Percentiles rank a stretch among this genome's conserved stretches.
Conservation (phyloP, 805 yeast genomes). For the Metschnikowia aberdeeniae region DNA sequence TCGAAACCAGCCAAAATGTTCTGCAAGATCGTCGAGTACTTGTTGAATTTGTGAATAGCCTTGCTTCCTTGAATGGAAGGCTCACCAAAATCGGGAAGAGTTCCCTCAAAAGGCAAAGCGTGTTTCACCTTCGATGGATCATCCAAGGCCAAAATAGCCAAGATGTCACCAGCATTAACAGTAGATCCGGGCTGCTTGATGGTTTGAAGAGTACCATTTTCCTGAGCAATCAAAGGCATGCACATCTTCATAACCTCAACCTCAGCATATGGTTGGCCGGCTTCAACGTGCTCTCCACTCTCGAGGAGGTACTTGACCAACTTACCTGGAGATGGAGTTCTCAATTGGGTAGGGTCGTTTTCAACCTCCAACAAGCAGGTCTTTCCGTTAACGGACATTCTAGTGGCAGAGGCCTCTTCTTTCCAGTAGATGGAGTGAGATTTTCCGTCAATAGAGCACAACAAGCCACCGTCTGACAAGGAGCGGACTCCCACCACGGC, state of each 20-base stretch:
- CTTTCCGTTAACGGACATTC: slow-evolving; percentile 91
- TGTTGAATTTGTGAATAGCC: slow-evolving; percentile 69
- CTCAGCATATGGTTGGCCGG: slow-evolving; percentile 96
- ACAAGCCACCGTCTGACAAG: slow-evolving; percentile 92
- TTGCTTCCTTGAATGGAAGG: slow-evolving; percentile 81
- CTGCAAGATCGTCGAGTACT: slow-evolving; percentile 55
- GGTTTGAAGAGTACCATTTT: slow-evolving; percentile 86
- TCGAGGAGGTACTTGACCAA: slow-evolving; percentile 90
- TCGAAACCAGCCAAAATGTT: slow-evolving; percentile 90
- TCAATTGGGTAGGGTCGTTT: slow-evolving; percentile 96
- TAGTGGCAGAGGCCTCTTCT: slow-evolving; percentile 93
- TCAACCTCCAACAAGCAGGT: slow-evolving; percentile 92
- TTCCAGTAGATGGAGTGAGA: slow-evolving; percentile 97
- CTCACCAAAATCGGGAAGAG: slow-evolving; percentile 82
- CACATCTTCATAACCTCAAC: slow-evolving; percentile 99
- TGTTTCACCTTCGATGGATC: slow-evolving; percentile 97
- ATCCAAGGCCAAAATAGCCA: slow-evolving; percentile 90
- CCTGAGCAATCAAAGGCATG: slow-evolving; percentile 94
- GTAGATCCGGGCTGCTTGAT: slow-evolving; percentile 99
- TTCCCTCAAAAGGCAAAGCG: slow-evolving; percentile 92
- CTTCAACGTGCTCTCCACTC: slow-evolving; percentile 85
- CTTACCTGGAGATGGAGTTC: slow-evolving; percentile 99
- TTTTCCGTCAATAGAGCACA: slow-evolving; percentile 83
- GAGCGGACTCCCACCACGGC: slow-evolving; percentile 81
- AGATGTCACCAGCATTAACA: slow-evolving; percentile 91